Percentiles rank a stretch among this genome's conserved stretches.
Evolutionary conservation across 2,329 filamentous ascomycete genomes (phyloP).

Genomic region (Lachnellula arida): DNA sequence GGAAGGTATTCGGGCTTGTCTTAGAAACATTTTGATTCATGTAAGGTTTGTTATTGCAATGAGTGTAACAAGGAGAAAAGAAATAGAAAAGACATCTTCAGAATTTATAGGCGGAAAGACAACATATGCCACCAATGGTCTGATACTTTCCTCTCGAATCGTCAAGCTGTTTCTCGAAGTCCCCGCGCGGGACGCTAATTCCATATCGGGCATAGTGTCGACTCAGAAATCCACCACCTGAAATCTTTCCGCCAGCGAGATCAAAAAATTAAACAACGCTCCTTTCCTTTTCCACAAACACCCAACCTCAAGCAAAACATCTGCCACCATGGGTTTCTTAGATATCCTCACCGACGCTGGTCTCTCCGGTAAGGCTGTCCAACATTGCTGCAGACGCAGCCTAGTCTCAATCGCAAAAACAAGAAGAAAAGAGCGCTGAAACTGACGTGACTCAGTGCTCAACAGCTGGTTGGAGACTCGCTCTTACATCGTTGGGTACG

Average conservation of each 20-base stretch:
- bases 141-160: slow-evolving; percentile 1
- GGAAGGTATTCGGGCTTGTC: slow-evolving; percentile 24
- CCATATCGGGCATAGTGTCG: neutral
- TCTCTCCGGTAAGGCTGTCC: slow-evolving; percentile 45
- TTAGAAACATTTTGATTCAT: slow-evolving; percentile 20
- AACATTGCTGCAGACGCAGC: slow-evolving; percentile 3
- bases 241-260: slow-evolving; percentile 7
- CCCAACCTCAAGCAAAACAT: slow-evolving; percentile 7
- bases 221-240: neutral
- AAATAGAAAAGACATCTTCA: slow-evolving; percentile 8
- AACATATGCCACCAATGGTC: neutral
- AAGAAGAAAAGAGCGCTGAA: slow-evolving; percentile 9
- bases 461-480: slow-evolving; percentile 70
- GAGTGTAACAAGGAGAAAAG: neutral
- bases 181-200: neutral
- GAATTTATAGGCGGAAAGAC: neutral
- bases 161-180: slow-evolving; percentile 11
- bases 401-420: slow-evolving; percentile 6
- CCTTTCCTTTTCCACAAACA: slow-evolving; percentile 1
- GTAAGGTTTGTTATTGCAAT: neutral
- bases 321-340: slow-evolving; percentile 59
- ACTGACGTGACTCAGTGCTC: slow-evolving; percentile 49
- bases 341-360: slow-evolving; percentile 64
- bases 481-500: slow-evolving; percentile 81
- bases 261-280: slow-evolving; percentile 11